Evolutionary conservation across 1,284 basidiomycete genomes (phyloP), one percentile per base, ranked within the genome.

Genomic region (Sphagnurus paluster): DNA sequence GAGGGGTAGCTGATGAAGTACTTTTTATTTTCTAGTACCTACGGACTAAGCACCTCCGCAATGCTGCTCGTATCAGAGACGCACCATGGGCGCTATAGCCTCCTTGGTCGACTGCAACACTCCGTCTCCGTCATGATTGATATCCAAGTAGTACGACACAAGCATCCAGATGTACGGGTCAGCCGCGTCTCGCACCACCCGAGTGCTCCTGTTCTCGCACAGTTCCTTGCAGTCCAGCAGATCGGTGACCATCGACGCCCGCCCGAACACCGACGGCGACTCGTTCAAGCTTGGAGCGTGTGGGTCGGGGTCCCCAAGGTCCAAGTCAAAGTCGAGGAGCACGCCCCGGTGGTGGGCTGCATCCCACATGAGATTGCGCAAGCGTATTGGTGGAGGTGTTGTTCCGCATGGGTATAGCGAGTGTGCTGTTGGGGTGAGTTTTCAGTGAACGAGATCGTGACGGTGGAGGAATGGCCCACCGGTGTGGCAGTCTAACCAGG

Each of bases 141-240:
- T n/a, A n/a, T n/a, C n/a, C n/a, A 39, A n/a, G 5, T 16, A 33
- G 13, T 21, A 17, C 5, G 20, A 42, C 23, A 42, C 20, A 34
- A 42, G 29, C 39, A 42, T 33, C 39, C 39, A 42, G 6, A 11
- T 14, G 33, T 42, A 42, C 2, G 39, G 39, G 29, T 42, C 39
- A 13, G 33, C 13, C 19, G 16, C 14, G 16, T 42, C 39, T n/a
- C 39, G 39, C 39, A 13, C 17, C 10, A 42, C 14, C n/a, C 17
- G 39, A 6, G 13, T 11, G 7, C 4, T 13, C 29, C 39, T 42
- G 20, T 33, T 33, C 9, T 42, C 39, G 32, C 39, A 42, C 4
- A 10, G 4, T 30, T 32, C 39, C 16, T 42, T 42, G 39, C 39
- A 33, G 3, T 42, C 29, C 28, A 42, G 26, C 10, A 42, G 10